A percentile compares a stretch with the other conserved stretches of the same genome.
phyloP scores from a whole-genome alignment of 2,329 filamentous ascomycete species.

The Verticillium albo-atrum region DNA sequence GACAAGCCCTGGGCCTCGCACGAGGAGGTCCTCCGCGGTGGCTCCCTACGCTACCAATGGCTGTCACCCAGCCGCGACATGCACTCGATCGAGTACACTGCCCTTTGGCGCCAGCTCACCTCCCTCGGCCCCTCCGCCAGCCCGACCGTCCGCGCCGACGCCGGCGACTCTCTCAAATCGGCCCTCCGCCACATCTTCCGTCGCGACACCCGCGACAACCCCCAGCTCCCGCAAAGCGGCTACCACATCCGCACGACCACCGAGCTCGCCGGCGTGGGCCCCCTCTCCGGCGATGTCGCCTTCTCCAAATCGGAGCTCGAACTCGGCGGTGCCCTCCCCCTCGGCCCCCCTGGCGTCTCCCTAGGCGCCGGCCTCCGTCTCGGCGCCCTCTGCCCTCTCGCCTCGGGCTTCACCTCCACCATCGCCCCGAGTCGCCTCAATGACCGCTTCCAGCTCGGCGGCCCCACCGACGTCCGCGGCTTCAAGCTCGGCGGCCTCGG shows the following conservation, averaged over 20 bases:
- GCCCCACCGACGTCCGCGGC: slow-evolving; percentile 89
- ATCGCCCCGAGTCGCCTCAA: slow-evolving; percentile 74
- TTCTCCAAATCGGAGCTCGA: slow-evolving; percentile 93
- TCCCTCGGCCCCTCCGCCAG: slow-evolving; percentile 71
- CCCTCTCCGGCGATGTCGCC: slow-evolving; percentile 79
- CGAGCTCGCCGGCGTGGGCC: slow-evolving; percentile 84
- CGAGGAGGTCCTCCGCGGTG: slow-evolving; percentile 81
- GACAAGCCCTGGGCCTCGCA: slow-evolving; percentile 92
- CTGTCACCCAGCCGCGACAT: slow-evolving; percentile 44
- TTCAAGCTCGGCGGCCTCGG: slow-evolving; percentile 89
- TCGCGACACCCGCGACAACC: slow-evolving; percentile 76
- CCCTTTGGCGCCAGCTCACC: slow-evolving; percentile 85
- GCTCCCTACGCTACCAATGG: slow-evolving; percentile 72
- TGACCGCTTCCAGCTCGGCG: slow-evolving; percentile 92
- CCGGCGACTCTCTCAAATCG: slow-evolving; percentile 88
- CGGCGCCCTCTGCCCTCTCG: slow-evolving; percentile 79
- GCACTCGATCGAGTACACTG: slow-evolving; percentile 77
- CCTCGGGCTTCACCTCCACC: slow-evolving; percentile 51
- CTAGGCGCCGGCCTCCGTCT: slow-evolving; percentile 77
- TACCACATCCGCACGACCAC: slow-evolving; percentile 74
- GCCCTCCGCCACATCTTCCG: slow-evolving; percentile 78
- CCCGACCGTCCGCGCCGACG: slow-evolving; percentile 75
- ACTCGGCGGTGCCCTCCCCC: slow-evolving; percentile 68
- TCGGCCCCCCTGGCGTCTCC: slow-evolving; percentile 70
- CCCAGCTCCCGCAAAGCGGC: slow-evolving; percentile 76